phyloP scores from a whole-genome alignment of 257 asterid genomes.

The Forsythia viridissima region DNA sequence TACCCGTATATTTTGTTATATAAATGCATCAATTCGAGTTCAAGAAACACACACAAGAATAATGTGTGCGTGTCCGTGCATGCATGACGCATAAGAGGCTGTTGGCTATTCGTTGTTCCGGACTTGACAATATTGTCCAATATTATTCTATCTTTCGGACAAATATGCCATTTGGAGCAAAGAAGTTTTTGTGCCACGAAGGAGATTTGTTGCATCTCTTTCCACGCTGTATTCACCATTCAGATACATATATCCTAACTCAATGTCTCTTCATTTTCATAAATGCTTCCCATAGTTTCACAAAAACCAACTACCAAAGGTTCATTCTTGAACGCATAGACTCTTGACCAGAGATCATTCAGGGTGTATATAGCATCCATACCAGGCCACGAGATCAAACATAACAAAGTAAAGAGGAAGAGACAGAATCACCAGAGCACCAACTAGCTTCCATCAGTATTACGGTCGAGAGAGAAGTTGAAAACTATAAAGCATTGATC shows the following conservation, averaged over 20 bases:
- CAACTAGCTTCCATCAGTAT: neutral
- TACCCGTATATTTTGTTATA: no score
- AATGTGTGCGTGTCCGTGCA: no score
- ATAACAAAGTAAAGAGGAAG: neutral
- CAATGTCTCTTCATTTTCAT: neutral
- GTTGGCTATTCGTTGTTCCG: no score
- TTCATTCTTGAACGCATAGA: neutral
- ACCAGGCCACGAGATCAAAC: neutral
- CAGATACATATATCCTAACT: neutral
- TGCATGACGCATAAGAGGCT: no score
- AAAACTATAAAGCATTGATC: conserved; percentile 39
- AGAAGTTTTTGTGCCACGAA: neutral
- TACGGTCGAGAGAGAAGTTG: neutral
- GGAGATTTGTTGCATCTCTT: neutral
- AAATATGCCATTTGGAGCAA: neutral
- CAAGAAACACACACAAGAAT: no score
- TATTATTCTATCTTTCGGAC: neutral
- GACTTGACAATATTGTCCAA: no score
- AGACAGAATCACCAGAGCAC: neutral
- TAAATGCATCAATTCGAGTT: no score
- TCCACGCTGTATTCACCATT: neutral
- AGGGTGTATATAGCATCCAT: neutral
- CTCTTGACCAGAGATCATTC: neutral
- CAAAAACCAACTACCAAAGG: neutral
- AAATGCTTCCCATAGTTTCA: neutral